A percentile compares a stretch with the other conserved stretches of the same genome.
Evolutionary conservation across 441 rosid species (phyloP).

Genomic region (Pelargonium citronellum): DNA sequence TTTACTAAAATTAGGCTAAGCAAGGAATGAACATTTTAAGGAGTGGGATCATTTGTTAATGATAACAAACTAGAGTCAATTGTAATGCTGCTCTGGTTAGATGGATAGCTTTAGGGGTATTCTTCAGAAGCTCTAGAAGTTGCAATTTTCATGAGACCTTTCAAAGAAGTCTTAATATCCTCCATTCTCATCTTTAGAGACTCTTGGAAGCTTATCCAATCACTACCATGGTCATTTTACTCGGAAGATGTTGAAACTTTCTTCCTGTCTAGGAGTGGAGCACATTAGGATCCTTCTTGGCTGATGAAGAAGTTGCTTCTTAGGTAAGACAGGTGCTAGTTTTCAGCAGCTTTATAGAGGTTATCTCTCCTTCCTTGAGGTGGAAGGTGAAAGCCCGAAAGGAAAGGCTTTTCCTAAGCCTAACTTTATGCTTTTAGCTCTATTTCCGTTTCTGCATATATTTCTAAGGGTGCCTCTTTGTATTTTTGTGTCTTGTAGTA

Average conservation of each 20-base stretch:
- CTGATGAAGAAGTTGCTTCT: neutral
- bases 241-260: neutral
- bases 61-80: neutral
- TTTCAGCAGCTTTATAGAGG: neutral
- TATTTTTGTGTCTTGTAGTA: neutral
- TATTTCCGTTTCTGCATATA: neutral
- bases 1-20: neutral
- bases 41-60: neutral
- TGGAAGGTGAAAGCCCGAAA: neutral
- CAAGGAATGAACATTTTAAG: slow-evolving; percentile 1
- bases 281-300: neutral
- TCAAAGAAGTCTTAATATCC: neutral
- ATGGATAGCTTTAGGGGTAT: neutral
- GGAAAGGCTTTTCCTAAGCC: neutral
- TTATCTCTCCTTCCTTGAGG: neutral
- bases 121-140: neutral
- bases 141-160: neutral
- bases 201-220: neutral
- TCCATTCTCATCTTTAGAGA: neutral
- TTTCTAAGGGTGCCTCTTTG: neutral
- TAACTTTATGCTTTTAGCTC: neutral
- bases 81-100: neutral
- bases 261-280: neutral
- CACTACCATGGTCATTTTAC: neutral
- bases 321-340: neutral